A percentile compares a stretch with the other conserved stretches of the same genome.
These are phyloP conservation scores for Saccharomycopsis fodiens DNA, from an alignment of 805 yeast genomes.

Conservation along the genomic window DNA sequence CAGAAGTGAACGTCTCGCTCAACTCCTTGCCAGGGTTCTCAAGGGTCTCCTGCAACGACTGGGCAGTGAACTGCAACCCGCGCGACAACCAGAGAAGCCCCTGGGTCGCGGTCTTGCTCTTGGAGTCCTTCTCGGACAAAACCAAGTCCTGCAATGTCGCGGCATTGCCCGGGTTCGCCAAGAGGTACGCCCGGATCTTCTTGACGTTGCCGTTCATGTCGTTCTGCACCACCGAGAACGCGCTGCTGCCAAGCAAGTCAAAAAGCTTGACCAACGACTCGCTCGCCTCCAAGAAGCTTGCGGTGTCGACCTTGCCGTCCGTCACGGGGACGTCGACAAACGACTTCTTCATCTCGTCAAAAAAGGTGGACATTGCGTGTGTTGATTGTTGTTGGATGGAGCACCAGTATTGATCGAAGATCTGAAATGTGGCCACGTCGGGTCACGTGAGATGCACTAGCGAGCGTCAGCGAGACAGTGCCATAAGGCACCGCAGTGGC, in stretches of 20 bases:
- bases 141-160: constrained; percentile 74
- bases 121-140: constrained; percentile 57
- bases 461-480: no score
- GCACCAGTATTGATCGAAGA: not conserved
- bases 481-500: no score
- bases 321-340: constrained; percentile 67
- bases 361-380: constrained; percentile 71
- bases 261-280: constrained; percentile 78
- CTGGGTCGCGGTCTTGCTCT: constrained; percentile 74
- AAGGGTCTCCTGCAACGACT: constrained; percentile 75
- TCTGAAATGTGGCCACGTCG: not conserved
- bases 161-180: constrained; percentile 55
- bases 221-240: constrained; percentile 76
- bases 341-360: constrained; percentile 68
- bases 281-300: constrained; percentile 73
- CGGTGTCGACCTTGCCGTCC: constrained; percentile 60
- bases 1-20: constrained; percentile 70
- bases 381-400: not conserved
- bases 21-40: constrained; percentile 56
- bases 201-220: constrained; percentile 84
- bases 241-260: constrained; percentile 77
- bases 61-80: constrained; percentile 87
- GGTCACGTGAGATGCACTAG: no score
- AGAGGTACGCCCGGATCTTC: constrained; percentile 61
- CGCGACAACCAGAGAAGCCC: constrained; percentile 82